These are phyloP conservation scores for Backusella mclennaniae DNA, from an alignment of 192 early-diverging fungal species.

Conservation along the genomic window DNA sequence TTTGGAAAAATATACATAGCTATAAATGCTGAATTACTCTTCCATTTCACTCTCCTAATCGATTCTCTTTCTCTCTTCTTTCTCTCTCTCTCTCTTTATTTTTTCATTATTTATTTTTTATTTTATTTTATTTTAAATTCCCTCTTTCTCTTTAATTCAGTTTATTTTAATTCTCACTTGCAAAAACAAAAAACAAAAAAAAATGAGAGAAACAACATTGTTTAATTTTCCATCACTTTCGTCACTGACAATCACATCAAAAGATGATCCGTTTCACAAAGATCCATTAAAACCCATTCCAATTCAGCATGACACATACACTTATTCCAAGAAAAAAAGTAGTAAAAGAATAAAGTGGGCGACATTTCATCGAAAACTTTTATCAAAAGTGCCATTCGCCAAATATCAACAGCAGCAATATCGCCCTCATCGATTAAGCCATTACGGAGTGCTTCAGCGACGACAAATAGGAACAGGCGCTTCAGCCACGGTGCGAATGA, in stretches of 20 bases:
- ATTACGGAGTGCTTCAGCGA: conserved; percentile 9
- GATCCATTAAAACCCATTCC: background rate
- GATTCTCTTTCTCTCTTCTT: background rate
- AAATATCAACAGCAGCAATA: background rate
- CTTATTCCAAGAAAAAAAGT: background rate
- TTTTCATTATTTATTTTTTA: background rate
- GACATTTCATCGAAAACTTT: background rate
- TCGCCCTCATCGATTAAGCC: background rate
- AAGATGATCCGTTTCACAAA: conserved; percentile 1
- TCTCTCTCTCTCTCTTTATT: background rate
- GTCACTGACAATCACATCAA: background rate
- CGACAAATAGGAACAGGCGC: conserved; percentile 76
- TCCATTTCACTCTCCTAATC: conserved; percentile 1
- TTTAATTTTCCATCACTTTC: conserved; percentile 2
- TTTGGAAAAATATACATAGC: background rate
- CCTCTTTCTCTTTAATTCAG: background rate
- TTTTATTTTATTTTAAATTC: background rate
- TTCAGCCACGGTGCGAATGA: conserved; percentile 83
- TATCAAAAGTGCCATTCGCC: background rate
- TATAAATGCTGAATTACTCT: background rate
- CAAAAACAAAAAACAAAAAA: background rate
- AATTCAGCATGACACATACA: background rate
- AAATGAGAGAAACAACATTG: background rate
- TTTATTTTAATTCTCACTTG: background rate
- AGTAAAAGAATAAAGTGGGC: background rate